Conservation (phyloP, 768 basidiomycete genomes). For the Panus rudis region DNA sequence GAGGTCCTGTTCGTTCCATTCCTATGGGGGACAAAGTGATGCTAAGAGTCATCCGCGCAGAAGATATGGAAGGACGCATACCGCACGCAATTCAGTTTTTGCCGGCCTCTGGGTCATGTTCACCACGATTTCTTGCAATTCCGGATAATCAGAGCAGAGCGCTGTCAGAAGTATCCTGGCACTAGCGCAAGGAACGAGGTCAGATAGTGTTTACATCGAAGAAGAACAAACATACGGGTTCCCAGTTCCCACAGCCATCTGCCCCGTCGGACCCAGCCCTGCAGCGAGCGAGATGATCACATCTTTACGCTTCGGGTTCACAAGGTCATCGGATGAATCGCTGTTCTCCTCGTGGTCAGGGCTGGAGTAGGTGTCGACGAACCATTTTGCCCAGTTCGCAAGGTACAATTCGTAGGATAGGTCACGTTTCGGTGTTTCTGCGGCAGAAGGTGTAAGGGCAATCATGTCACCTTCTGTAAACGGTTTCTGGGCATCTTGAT, state of each 20-base stretch:
- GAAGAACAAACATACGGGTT: conserved; percentile 29
- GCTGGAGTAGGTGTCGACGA: conserved; percentile 26
- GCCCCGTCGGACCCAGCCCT: conserved; percentile 35
- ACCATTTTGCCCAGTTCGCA: conserved; percentile 68
- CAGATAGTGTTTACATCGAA: neutral
- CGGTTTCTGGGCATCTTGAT: conserved; percentile 10
- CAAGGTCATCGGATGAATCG: conserved; percentile 26
- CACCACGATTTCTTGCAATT: conserved; percentile 18
- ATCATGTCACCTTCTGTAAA: conserved; percentile 8
- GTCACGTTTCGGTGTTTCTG: conserved; percentile 24
- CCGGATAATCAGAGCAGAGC: conserved; percentile 31
- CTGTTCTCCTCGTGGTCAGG: conserved; percentile 24
- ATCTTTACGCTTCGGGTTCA: conserved; percentile 35
- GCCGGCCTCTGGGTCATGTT: conserved; percentile 5
- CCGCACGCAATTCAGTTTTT: conserved; percentile 7
- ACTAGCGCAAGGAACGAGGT: conserved; percentile 7
- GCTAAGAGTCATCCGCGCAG: neutral
- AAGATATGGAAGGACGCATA: neutral
- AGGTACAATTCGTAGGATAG: conserved; percentile 50
- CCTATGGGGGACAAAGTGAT: conserved; percentile 21
- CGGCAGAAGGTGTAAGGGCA: conserved; percentile 7
- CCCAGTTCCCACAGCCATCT: conserved; percentile 12
- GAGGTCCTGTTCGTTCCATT: conserved; percentile 47
- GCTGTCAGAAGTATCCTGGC: conserved; percentile 33
- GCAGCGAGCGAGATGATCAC: conserved; percentile 39